Evolutionary conservation across 163 green algal species (phyloP).

Genomic region (Coccomyxa subellipsoidea): DNA sequence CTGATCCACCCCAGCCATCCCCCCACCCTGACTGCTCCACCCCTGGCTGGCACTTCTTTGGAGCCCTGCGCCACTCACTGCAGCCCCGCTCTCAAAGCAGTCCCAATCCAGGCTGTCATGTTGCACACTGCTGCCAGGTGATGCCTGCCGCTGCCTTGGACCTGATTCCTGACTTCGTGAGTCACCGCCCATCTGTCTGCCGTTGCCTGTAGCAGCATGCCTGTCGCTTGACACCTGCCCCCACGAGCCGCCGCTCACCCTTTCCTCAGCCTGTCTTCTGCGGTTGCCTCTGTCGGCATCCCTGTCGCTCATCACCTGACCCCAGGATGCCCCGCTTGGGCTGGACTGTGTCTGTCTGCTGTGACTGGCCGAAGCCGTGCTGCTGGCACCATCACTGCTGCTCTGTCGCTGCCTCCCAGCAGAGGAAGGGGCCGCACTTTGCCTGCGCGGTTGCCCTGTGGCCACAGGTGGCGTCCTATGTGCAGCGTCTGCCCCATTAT

Average conservation of each 20-base stretch:
- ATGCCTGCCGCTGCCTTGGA: too few relatives aligned
- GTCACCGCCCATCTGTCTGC: neutral
- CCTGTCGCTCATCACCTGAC: too few relatives aligned
- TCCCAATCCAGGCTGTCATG: neutral
- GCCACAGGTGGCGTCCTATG: too few relatives aligned
- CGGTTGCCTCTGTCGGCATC: neutral
- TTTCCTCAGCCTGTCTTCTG: neutral
- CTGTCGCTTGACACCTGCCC: neutral
- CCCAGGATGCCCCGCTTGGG: too few relatives aligned
- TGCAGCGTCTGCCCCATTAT: too few relatives aligned
- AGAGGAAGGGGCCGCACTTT: too few relatives aligned
- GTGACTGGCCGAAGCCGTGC: too few relatives aligned
- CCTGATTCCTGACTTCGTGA: too few relatives aligned
- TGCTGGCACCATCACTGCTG: too few relatives aligned
- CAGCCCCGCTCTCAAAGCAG: neutral
- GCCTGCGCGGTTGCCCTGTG: too few relatives aligned
- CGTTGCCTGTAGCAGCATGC: neutral
- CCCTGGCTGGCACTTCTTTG: neutral
- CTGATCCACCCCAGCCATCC: neutral
- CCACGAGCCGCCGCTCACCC: neutral
- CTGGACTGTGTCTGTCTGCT: too few relatives aligned
- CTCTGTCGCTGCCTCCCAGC: too few relatives aligned
- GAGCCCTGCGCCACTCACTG: neutral
- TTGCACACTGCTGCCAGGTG: neutral
- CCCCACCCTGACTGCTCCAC: neutral